A percentile compares a stretch with the other conserved stretches of the same genome.
Evolutionary conservation across 2,329 filamentous ascomycete genomes (phyloP).

Genomic region (Madurella mycetomatis): DNA sequence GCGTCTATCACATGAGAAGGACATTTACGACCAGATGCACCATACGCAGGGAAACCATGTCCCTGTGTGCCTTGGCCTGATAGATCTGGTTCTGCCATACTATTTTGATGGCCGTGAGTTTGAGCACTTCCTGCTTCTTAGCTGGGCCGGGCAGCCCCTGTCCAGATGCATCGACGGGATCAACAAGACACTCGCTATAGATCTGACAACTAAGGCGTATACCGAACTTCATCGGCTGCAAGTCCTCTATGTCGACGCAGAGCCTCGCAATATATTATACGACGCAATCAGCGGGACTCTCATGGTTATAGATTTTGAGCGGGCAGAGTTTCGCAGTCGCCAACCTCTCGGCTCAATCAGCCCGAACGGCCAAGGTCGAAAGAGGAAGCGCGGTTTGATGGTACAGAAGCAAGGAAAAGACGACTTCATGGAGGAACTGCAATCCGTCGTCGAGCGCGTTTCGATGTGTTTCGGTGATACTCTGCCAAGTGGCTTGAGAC

Average conservation of each 20-base stretch:
- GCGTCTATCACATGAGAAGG: slow-evolving; percentile 29
- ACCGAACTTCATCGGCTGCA: slow-evolving; percentile 10
- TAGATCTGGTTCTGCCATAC: slow-evolving; percentile 30
- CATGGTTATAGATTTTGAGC: slow-evolving; percentile 7
- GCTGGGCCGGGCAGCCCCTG: slow-evolving; percentile 30
- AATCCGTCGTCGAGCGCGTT: not conserved
- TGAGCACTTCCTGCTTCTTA: slow-evolving; percentile 33
- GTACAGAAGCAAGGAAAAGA: slow-evolving; percentile 9
- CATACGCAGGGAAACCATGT: slow-evolving; percentile 32
- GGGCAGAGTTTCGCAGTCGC: slow-evolving; percentile 6
- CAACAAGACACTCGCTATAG: slow-evolving; percentile 10
- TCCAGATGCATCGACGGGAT: slow-evolving; percentile 17
- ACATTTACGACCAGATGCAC: slow-evolving; percentile 30
- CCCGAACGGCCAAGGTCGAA: slow-evolving; percentile 7
- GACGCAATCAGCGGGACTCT: slow-evolving; percentile 6
- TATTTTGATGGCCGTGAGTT: slow-evolving; percentile 31
- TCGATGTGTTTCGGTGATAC: not conserved
- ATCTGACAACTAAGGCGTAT: slow-evolving; percentile 9
- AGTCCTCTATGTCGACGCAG: slow-evolving; percentile 5
- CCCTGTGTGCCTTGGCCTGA: slow-evolving; percentile 34
- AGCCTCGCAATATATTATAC: slow-evolving; percentile 7
- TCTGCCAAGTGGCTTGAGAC: not conserved
- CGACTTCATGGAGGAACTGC: slow-evolving; percentile 3
- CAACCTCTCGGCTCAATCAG: slow-evolving; percentile 10
- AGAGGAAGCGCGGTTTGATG: slow-evolving; percentile 6